Evolutionary conservation across 192 early-diverging fungal genomes (phyloP).

Genomic region (Backusella mclennaniae): DNA sequence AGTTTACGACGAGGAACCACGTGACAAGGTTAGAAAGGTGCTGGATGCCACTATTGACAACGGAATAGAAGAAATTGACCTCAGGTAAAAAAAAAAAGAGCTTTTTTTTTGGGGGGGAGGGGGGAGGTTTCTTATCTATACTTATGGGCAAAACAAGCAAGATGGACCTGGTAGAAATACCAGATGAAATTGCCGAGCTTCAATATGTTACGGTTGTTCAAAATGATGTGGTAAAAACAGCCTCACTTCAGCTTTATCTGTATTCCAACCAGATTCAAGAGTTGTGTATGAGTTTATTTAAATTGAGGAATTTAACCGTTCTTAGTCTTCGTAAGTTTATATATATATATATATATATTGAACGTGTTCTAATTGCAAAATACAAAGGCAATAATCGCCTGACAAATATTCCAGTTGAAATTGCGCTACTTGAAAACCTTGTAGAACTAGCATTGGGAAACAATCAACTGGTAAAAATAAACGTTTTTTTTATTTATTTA

Average conservation of each 20-base stretch:
- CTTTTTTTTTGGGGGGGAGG: neutral
- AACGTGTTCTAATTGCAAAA: neutral
- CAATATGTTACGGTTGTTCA: constrained; percentile 31
- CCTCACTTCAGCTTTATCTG: constrained; percentile 44
- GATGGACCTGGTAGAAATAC: constrained; percentile 30
- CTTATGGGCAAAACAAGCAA: constrained; percentile 11
- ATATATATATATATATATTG: neutral
- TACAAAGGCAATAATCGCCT: constrained; percentile 41
- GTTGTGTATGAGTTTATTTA: constrained; percentile 39
- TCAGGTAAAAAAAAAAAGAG: constrained; percentile 13
- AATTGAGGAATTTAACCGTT: constrained; percentile 44
- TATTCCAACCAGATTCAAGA: constrained; percentile 38
- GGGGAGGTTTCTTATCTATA: too few relatives aligned
- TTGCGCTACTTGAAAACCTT: constrained; percentile 42
- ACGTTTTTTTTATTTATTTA: too few relatives aligned
- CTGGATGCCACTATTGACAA: constrained; percentile 29
- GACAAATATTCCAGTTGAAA: constrained; percentile 42
- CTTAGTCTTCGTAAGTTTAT: constrained; percentile 42
- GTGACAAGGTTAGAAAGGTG: constrained; percentile 20
- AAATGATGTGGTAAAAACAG: constrained; percentile 26
- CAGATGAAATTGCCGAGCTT: constrained; percentile 30
- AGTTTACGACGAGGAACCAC: neutral
- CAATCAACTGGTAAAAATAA: constrained; percentile 37
- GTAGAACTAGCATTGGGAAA: constrained; percentile 48
- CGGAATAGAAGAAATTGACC: constrained; percentile 23